Evolutionary conservation across 441 rosid genomes (phyloP).

Genomic region (Mallotus japonicus): DNA sequence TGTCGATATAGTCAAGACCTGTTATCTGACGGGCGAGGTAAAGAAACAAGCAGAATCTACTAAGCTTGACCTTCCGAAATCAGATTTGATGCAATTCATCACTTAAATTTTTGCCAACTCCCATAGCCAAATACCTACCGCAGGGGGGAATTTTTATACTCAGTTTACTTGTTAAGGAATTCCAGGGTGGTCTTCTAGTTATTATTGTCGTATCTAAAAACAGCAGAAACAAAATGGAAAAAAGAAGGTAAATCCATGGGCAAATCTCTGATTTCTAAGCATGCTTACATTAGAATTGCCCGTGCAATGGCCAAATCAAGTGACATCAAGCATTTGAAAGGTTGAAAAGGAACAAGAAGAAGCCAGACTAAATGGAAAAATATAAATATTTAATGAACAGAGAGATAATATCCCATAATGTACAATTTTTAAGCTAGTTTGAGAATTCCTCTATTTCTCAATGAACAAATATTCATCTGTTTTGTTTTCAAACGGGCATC

Average conservation of each 20-base stretch:
- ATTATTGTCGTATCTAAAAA: no score
- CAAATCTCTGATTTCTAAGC: background rate
- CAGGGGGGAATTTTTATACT: conserved; percentile 5
- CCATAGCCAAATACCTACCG: conserved; percentile 76
- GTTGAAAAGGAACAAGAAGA: background rate
- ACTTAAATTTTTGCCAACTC: conserved; percentile 72
- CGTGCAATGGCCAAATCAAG: conserved; percentile 80
- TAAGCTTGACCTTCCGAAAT: conserved; percentile 54
- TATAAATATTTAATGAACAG: background rate
- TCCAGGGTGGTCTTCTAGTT: no score
- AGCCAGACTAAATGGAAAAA: background rate
- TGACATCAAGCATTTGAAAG: background rate
- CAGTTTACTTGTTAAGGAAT: no score
- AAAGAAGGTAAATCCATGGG: background rate
- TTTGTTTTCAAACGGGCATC: background rate
- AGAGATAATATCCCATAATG: background rate
- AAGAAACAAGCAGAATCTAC: conserved; percentile 60
- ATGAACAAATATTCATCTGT: background rate
- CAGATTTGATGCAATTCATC: conserved; percentile 67
- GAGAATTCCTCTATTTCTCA: background rate
- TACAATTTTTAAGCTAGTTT: no score
- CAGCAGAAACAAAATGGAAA: conserved; percentile 1
- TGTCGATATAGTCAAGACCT: background rate
- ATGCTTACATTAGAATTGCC: conserved; percentile 68
- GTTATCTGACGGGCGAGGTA: conserved; percentile 57